Evolutionary conservation across 2,329 filamentous ascomycete species (phyloP), one percentile per base, ranked within the genome.

Genomic region (Monosporascus cannonballus): DNA sequence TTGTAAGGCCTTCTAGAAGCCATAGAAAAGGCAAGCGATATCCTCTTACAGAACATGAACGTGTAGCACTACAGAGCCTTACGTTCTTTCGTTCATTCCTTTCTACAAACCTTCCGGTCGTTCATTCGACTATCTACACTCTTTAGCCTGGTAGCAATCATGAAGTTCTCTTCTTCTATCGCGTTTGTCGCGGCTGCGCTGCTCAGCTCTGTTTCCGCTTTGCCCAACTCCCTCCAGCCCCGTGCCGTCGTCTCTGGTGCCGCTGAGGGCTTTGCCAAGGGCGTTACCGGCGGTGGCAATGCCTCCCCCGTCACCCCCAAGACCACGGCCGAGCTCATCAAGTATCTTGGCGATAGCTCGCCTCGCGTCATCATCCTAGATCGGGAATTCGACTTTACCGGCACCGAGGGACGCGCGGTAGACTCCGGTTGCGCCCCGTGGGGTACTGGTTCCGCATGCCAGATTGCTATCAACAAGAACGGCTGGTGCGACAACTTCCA

Each of bases 401-500:
- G 71, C 39, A 74, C 73, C 15, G 80, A 83, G 66, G 80, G 80
- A 36, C 76, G 71, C 5, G 71, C 69, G 6, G 78, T 71, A 30
- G 73, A 66, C 42, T 74, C 72, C 17, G 82, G 81, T 27, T 85
- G 83, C 61, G 75, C 80, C 14, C 81, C 81, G 27, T 81, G 76
- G 69, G 80, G 78, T 34, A 80, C 78, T 27, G 74, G 64, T 11
- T 66, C 74, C 3, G 67, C 56, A 6, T 81, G 83, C 67, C 81
- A 85, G 71, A 59, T 76, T 44, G 79, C 82, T 57, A 83, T 85
- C 64, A 80, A 84, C 71, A 71, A 80, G 70, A 68, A 82, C 64
- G 63, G 73, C 63, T 82, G 79, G 76, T 85, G 82, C 67, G 71
- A 65, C 54, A 83, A 83, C 71, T 80, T 84, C 67, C 71, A 84